These are phyloP conservation scores for Scedosporium apiospermum DNA, from an alignment of 2,329 filamentous ascomycete species.

Conservation along the genomic window DNA sequence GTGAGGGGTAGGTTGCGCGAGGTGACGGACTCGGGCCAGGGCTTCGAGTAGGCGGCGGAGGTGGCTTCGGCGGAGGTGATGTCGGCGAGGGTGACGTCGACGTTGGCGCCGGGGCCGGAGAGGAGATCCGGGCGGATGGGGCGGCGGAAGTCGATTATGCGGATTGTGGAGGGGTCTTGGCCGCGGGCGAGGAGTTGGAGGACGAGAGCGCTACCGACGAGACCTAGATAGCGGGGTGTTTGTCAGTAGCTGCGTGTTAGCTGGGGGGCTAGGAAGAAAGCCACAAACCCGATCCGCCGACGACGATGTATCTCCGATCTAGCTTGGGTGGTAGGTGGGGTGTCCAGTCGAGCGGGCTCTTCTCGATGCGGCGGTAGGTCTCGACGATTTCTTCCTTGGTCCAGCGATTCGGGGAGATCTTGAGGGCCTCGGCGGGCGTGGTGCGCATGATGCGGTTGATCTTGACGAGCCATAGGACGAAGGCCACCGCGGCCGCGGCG, in stretches of 20 bases:
- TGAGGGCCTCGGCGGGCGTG: conserved; percentile 25
- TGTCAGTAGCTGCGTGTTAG: background rate
- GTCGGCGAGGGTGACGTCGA: conserved; percentile 37
- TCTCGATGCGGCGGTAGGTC: conserved; percentile 23
- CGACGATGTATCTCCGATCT: conserved; percentile 33
- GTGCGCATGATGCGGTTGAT: conserved; percentile 25
- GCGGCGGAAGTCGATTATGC: conserved; percentile 40
- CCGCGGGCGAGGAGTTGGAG: conserved; percentile 43
- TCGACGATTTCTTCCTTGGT: conserved; percentile 23
- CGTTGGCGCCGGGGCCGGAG: conserved; percentile 19
- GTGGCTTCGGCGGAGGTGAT: conserved; percentile 36
- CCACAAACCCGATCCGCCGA: conserved; percentile 34
- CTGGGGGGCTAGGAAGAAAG: too few species aligned
- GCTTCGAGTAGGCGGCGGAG: conserved; percentile 31
- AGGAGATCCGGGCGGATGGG: conserved; percentile 33
- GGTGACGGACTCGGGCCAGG: conserved; percentile 31
- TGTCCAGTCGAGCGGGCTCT: conserved; percentile 27
- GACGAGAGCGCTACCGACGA: conserved; percentile 46
- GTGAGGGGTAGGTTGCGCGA: conserved; percentile 35
- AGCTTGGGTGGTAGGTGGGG: conserved; percentile 27
- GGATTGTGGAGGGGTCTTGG: conserved; percentile 38
- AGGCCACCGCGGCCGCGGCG: background rate
- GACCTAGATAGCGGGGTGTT: conserved; percentile 22
- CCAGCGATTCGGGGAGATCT: conserved; percentile 24
- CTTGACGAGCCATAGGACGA: background rate